Evolutionary conservation across 805 yeast genomes (phyloP), one percentile per base, ranked within the genome.

Genomic region (Candida awuae): DNA sequence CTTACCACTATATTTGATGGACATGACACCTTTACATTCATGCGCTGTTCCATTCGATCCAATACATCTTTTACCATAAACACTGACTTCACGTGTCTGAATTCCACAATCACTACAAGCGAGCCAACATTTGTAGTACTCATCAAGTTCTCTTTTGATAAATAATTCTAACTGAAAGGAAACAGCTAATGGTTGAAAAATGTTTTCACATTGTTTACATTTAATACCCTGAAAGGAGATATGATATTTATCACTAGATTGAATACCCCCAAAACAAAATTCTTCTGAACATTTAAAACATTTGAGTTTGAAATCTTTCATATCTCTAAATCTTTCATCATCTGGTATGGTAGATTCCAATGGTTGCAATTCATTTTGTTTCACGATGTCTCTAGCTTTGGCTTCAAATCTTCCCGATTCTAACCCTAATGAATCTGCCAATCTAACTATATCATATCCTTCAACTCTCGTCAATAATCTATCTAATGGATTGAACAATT

Each of bases 51-150:
- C 84, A 52, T 70, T 71, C 42, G 59, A 59, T 30, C 84, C 82
- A 43, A 86, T 68, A 58, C 97, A 87, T 48, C 90, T 71, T 49
- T 80, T 76, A 38, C 97, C 97, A 53, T 84, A 86, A 4, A 88
- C 96, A 16, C 88, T 77, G 18, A 92, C 71, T 54, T 88, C 95
- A 45, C 95, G 70, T 0, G 97, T 88, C 13, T 69, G 68, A 38
- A 75, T 67, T 2, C 83, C 84, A 63, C 97, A 90, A 51, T 92
- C 97, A 57, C 84, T 94, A 64, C 99, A 92, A 0, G 59, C 62
- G 33, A 87, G 63, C 85, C 92, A 77, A 4, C 88, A 90, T n/a
- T 84, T 78, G 57, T 92, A 92, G 58, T 88, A 92, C 23, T 68
- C 55, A 1, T 87, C 70, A 35, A 90, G 77, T 47, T 78, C 83